A percentile compares a stretch with the other conserved stretches of the same genome.
Evolutionary conservation across 306 rosid species (phyloP).

Genomic region (Hippophae tibetana): DNA sequence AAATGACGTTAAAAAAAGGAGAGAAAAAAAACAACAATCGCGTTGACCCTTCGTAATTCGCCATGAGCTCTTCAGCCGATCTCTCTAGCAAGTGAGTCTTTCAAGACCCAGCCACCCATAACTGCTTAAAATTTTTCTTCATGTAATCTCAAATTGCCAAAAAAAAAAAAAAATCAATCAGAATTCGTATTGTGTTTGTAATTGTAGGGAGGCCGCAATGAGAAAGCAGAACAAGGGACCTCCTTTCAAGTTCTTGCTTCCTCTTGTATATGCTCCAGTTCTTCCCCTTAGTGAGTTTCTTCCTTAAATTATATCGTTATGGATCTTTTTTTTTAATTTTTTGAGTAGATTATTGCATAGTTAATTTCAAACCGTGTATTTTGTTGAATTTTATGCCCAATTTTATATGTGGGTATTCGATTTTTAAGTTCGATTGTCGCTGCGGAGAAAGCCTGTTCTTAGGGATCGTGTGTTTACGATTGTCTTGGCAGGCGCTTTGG

Average conservation of each 20-base stretch:
- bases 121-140: background rate
- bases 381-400: background rate
- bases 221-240: conserved; percentile 51
- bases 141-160: background rate
- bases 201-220: conserved; percentile 39
- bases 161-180: background rate
- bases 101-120: background rate
- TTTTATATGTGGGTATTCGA: conserved; percentile 5
- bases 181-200: background rate
- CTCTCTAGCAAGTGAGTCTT: conserved; percentile 42
- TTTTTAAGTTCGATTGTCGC: conserved; percentile 60
- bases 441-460: conserved; percentile 70
- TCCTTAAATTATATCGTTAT: background rate
- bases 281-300: conserved; percentile 73
- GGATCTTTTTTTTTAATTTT: no score
- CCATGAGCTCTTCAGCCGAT: conserved; percentile 56
- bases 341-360: no score
- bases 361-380: background rate
- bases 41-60: background rate
- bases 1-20: no score
- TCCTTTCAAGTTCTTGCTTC: conserved; percentile 70
- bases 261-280: conserved; percentile 83
- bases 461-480: conserved; percentile 82
- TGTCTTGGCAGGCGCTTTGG: conserved; percentile 79
- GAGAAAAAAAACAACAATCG: no score